Percentiles rank a stretch among this genome's conserved stretches.
Conservation (phyloP, 495 filamentous ascomycete genomes). For the Annulohypoxylon nitens region DNA sequence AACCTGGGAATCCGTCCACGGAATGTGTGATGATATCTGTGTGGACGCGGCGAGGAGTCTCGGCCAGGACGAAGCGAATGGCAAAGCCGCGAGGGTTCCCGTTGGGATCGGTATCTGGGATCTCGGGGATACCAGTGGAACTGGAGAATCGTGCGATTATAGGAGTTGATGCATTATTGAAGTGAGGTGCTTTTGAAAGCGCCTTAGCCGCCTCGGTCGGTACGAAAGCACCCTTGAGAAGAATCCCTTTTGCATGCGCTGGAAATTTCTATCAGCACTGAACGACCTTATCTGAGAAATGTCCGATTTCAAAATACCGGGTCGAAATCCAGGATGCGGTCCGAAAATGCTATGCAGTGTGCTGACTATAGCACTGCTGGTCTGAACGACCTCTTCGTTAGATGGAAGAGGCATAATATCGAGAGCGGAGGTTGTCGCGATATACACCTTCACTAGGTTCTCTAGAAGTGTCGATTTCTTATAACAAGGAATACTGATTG, state of each 20-base stretch:
- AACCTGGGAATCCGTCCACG: slow-evolving; percentile 61
- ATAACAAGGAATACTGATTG: not conserved
- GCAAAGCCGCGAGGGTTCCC: slow-evolving; percentile 65
- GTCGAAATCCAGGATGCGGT: slow-evolving; percentile 60
- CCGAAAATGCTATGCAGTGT: slow-evolving; percentile 59
- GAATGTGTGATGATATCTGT: slow-evolving; percentile 69
- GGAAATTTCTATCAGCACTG: slow-evolving; percentile 9
- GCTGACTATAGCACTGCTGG: slow-evolving; percentile 54
- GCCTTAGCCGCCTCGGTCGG: slow-evolving; percentile 57
- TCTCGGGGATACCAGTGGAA: slow-evolving; percentile 64
- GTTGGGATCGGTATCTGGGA: slow-evolving; percentile 64
- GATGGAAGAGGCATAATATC: slow-evolving; percentile 58
- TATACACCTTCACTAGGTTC: not conserved
- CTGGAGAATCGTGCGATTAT: slow-evolving; percentile 66
- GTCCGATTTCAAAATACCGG: slow-evolving; percentile 49
- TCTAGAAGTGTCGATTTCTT: not conserved
- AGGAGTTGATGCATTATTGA: slow-evolving; percentile 59
- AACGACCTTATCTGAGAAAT: no score
- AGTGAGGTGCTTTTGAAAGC: slow-evolving; percentile 64
- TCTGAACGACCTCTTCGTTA: slow-evolving; percentile 58
- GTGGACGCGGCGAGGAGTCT: slow-evolving; percentile 58
- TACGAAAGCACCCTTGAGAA: slow-evolving; percentile 65
- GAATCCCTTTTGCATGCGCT: slow-evolving; percentile 67
- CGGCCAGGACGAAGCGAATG: slow-evolving; percentile 63
- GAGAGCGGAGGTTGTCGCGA: not conserved